Base-by-base conservation (phyloP, 2,329 filamentous ascomycete genomes). In the Colletotrichum spinosum region DNA sequence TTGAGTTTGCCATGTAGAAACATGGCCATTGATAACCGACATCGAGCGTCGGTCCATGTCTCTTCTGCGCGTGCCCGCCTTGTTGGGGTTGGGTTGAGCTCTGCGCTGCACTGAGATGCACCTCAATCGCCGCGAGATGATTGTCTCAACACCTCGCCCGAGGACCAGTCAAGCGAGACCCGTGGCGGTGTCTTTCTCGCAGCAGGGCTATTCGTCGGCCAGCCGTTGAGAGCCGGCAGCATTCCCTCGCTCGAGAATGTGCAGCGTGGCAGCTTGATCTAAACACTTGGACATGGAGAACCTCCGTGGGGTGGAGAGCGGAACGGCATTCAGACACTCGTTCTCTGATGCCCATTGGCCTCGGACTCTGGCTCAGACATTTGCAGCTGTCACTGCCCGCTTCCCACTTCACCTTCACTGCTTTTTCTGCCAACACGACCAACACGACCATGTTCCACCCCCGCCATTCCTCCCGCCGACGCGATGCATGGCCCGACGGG, bases 141-240 rank as follows among this genome's bases (percentile, higher is more conserved):
- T 15, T 56, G 62, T 65, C 62, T 65, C 62, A 56, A 62, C 61
- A 39, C 33, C 46, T n/a, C 17, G 50, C 37, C 56, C 50, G 44
- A 17, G 13, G 45, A 57, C 11, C 11, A 13, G 51, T 48, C 25
- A 46, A 35, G 50, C 51, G 38, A 55, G 51, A 33, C n/a, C n/a
- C 17, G 7, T 12, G 35, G 42, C 25, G 44, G 12, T 13, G 38
- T 38, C 39, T 17, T 48, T 37, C 34, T 11, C 13, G 48, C 17
- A 15, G 6, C 25, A 8, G 42, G 35, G 45, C 55, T 55, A 60
- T 49, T 60, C 45, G 34, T 25, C 25, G 45, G 12, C 5, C 38
- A 39, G 15, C 33, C 52, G 58, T 56, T 56, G 58, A 52, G 57
- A 49, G 13, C 54, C 37, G 55, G 13, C 38, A 35, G 41, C 39